Base-by-base conservation (phyloP, 352 stramenopile species). In the Phytophthora sojae region DNA sequence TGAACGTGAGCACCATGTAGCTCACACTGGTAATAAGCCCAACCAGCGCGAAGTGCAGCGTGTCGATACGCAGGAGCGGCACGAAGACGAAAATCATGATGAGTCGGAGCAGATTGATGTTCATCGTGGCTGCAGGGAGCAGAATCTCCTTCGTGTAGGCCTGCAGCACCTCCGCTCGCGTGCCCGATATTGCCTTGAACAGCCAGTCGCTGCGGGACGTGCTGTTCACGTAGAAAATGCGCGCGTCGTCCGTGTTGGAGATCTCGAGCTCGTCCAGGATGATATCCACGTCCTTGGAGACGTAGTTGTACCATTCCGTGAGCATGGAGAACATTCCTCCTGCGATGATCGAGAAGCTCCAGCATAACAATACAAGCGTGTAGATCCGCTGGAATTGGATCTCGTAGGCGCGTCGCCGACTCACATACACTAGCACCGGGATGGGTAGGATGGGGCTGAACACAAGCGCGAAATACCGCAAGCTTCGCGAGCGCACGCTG, bases 291-390 rank as follows among this genome's bases (percentile, higher is more conserved):
- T 95, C 86, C 57, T 89, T 88, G 12, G 75, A 73, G 6, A 95
- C 75, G 71, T 92, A 93, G 57, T 82, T 88, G 69, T 83, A 91
- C 85, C 85, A 95, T 69, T 95, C 88, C 21, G 68, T 83, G n/a
- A 95, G 77, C 85, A 95, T 91, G 19, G 88, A 93, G 55, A 93
- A 92, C 84, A 93, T 90, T 6, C 88, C 88, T 19, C 88, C 88
- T 2, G 69, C 76, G 55, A 93, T 88, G 56, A 95, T 85, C 12
- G 85, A 93, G 57, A 90, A 88, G 29, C 77, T 86, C 85, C 85
- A 95, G 45, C 81, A 93, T 8, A 92, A 32, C 29, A 91, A 45
- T 11, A 95, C 71, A 7, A 85, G 61, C 6, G 84, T 89, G 69
- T 95, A 95, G 19, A 92, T 77, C n/a, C 81, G 67, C 67, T 93